A percentile compares a stretch with the other conserved stretches of the same genome.
Evolutionary conservation across 1,139 yeast genomes (phyloP).

Genomic region (Magnusiomyces fungicola): DNA sequence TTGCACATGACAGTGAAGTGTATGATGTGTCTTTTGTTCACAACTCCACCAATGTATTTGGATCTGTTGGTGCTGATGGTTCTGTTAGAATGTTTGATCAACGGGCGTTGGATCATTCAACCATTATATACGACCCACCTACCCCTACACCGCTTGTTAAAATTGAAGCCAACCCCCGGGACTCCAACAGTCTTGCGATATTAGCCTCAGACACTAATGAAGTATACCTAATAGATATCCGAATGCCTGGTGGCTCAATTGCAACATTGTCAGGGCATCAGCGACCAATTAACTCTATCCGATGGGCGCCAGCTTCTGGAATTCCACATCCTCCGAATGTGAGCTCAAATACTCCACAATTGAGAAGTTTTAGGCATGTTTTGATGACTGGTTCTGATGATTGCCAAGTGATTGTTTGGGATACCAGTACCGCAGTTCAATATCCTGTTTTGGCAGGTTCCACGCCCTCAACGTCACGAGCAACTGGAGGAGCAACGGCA

Average conservation of each 20-base stretch:
- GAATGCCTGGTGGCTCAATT: slow-evolving; percentile 83
- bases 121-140: slow-evolving; percentile 77
- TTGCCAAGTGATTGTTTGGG: slow-evolving; percentile 86
- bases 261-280: slow-evolving; percentile 61
- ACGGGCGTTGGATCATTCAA: slow-evolving; percentile 83
- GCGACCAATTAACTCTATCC: slow-evolving; percentile 59
- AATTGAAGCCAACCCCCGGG: slow-evolving; percentile 70
- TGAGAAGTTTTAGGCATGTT: slow-evolving; percentile 35
- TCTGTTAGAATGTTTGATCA: slow-evolving; percentile 88
- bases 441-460: slow-evolving; percentile 18
- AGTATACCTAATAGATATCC: slow-evolving; percentile 68
- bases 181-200: slow-evolving; percentile 76
- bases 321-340: neutral
- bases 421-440: slow-evolving; percentile 36
- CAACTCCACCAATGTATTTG: slow-evolving; percentile 70
- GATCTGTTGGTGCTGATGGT: slow-evolving; percentile 94
- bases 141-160: slow-evolving; percentile 60
- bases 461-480: slow-evolving; percentile 12
- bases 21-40: slow-evolving; percentile 83
- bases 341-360: neutral
- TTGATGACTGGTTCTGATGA: slow-evolving; percentile 82
- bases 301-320: slow-evolving; percentile 69
- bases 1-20: slow-evolving; percentile 95
- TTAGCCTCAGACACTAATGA: slow-evolving; percentile 63
- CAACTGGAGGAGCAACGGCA: neutral